These are phyloP conservation scores for Crepidotus variabilis DNA, from an alignment of 768 basidiomycete species.

Conservation along the genomic window DNA sequence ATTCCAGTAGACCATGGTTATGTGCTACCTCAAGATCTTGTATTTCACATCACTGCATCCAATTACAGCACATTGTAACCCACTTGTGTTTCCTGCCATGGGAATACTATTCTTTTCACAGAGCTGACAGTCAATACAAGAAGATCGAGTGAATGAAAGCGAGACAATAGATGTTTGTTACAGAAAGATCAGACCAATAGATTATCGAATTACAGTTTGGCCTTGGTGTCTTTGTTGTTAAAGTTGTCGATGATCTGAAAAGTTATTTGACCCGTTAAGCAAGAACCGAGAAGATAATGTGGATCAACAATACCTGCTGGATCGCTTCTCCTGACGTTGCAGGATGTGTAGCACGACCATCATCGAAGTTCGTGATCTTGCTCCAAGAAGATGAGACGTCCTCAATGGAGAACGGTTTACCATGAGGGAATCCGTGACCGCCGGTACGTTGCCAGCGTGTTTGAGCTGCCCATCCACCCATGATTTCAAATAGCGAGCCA, in stretches of 20 bases:
- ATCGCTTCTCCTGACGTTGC: constrained; percentile 70
- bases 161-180: neutral
- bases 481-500: constrained; percentile 80
- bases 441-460: constrained; percentile 91
- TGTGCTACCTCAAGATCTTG: too few species aligned
- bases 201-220: constrained; percentile 42
- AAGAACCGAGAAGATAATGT: constrained; percentile 8
- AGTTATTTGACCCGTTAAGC: constrained; percentile 1
- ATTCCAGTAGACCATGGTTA: too few species aligned
- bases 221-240: constrained; percentile 46
- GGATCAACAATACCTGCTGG: constrained; percentile 54
- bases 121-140: neutral
- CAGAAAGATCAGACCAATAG: neutral
- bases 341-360: constrained; percentile 82
- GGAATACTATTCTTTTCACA: too few species aligned
- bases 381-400: constrained; percentile 78
- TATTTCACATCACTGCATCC: too few species aligned
- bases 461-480: constrained; percentile 89
- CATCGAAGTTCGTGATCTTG: constrained; percentile 81
- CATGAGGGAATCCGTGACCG: constrained; percentile 84
- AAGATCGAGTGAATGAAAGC: neutral
- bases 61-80: too few species aligned
- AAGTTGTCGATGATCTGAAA: constrained; percentile 46
- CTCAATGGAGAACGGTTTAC: constrained; percentile 73
- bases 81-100: too few species aligned